A percentile compares a stretch with the other conserved stretches of the same genome.
phyloP scores from a whole-genome alignment of 2,329 filamentous ascomycete genomes.

The Ophiocordyceps robertsii region DNA sequence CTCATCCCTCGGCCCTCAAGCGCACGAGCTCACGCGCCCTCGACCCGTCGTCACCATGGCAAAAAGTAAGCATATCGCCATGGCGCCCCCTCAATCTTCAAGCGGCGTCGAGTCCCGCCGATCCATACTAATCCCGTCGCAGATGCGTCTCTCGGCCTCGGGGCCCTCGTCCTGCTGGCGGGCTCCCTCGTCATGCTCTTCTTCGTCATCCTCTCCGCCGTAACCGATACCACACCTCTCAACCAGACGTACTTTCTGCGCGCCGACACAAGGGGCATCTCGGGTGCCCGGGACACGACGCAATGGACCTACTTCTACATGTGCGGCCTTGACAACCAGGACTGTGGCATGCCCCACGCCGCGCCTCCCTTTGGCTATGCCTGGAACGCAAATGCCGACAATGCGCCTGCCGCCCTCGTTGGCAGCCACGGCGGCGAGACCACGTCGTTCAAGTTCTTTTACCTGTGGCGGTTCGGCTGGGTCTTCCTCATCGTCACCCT shows the following conservation, averaged over 20 bases:
- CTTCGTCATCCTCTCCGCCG: slow-evolving; percentile 45
- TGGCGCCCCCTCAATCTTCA: neutral
- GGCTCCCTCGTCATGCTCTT: slow-evolving; percentile 39
- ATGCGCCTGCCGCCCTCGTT: slow-evolving; percentile 29
- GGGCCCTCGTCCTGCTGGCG: slow-evolving; percentile 34
- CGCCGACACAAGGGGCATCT: slow-evolving; percentile 61
- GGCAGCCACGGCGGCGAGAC: slow-evolving; percentile 39
- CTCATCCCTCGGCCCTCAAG: neutral
- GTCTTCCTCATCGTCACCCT: slow-evolving; percentile 78
- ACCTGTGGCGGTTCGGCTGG: slow-evolving; percentile 85
- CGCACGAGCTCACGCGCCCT: neutral
- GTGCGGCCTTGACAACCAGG: slow-evolving; percentile 49
- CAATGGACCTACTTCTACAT: slow-evolving; percentile 90
- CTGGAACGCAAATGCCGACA: slow-evolving; percentile 35
- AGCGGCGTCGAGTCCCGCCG: too few relatives aligned
- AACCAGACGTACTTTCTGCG: slow-evolving; percentile 76
- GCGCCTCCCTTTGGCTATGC: slow-evolving; percentile 62
- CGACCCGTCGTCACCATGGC: neutral
- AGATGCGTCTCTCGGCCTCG: slow-evolving; percentile 28
- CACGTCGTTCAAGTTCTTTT: slow-evolving; percentile 54
- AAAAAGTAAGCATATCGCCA: neutral
- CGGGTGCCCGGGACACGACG: slow-evolving; percentile 50
- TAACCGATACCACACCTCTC: slow-evolving; percentile 39
- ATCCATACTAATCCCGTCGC: neutral
- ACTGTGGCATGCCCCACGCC: slow-evolving; percentile 50